phyloP scores from a whole-genome alignment of 1,284 basidiomycete genomes.

The Puccinia coronata region DNA sequence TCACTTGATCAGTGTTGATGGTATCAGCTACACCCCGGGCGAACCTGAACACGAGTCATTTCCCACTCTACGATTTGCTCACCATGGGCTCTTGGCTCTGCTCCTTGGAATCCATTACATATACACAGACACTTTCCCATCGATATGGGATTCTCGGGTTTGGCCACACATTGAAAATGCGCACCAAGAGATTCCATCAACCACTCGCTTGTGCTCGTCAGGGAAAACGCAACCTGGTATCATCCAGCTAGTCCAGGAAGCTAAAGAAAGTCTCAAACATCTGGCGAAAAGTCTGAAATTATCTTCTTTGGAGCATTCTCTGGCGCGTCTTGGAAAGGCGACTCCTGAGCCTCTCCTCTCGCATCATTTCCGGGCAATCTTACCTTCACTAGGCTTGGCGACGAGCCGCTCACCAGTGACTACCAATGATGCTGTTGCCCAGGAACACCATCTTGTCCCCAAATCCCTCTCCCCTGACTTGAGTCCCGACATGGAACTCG shows the following conservation, averaged over 20 bases:
- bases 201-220: constrained; percentile 52
- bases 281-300: constrained; percentile 67
- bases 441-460: constrained; percentile 4
- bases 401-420: constrained; percentile 9
- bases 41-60: constrained; percentile 44
- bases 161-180: constrained; percentile 62
- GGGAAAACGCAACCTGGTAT: constrained; percentile 56
- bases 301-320: constrained; percentile 63
- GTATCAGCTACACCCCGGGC: constrained; percentile 8
- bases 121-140: constrained; percentile 79
- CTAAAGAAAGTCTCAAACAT: constrained; percentile 66
- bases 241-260: constrained; percentile 63
- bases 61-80: constrained; percentile 57
- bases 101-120: constrained; percentile 81
- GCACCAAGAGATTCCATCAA: constrained; percentile 51
- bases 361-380: constrained; percentile 61
- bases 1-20: neutral
- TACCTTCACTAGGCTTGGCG: constrained; percentile 6
- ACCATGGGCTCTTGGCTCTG: constrained; percentile 67
- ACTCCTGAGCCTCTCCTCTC: constrained; percentile 62
- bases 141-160: constrained; percentile 82
- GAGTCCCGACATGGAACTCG: constrained; percentile 72
- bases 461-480: constrained; percentile 54
- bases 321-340: constrained; percentile 58
- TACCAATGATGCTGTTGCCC: neutral